Conservation (phyloP, 371 early-diverging fungal genomes). For the Phascolomyces articulosus region DNA sequence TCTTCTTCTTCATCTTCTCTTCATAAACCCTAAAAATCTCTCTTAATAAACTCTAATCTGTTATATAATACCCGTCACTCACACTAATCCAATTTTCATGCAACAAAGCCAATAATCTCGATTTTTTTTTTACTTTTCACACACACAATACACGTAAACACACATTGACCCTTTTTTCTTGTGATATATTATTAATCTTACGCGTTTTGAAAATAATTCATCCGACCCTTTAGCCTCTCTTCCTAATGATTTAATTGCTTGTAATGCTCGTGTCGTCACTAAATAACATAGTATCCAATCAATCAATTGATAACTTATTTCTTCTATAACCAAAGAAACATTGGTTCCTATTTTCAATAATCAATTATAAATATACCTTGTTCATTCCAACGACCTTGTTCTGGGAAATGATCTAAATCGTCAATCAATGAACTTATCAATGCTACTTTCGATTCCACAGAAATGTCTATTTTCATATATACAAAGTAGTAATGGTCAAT, state of each 20-base stretch:
- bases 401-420: slow-evolving; percentile 1
- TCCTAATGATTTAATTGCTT: slow-evolving; percentile 8
- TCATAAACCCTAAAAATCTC: no score
- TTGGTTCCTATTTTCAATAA: not conserved
- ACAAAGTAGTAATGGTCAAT: not conserved
- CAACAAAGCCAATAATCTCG: not conserved
- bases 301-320: not conserved
- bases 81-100: not conserved
- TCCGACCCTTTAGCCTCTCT: slow-evolving; percentile 10
- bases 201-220: slow-evolving; percentile 3
- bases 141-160: not conserved
- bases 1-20: no score
- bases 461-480: not conserved
- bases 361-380: not conserved
- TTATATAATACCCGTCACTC: no score
- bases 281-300: not conserved
- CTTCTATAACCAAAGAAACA: no score
- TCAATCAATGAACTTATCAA: not conserved
- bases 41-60: no score
- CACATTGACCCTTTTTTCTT: no score
- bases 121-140: not conserved
- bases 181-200: not conserved
- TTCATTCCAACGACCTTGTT: slow-evolving; percentile 1
- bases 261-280: slow-evolving; percentile 15
- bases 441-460: not conserved